Base-by-base conservation (phyloP, 805 yeast species). In the Wickerhamomyces chaumierensis region DNA sequence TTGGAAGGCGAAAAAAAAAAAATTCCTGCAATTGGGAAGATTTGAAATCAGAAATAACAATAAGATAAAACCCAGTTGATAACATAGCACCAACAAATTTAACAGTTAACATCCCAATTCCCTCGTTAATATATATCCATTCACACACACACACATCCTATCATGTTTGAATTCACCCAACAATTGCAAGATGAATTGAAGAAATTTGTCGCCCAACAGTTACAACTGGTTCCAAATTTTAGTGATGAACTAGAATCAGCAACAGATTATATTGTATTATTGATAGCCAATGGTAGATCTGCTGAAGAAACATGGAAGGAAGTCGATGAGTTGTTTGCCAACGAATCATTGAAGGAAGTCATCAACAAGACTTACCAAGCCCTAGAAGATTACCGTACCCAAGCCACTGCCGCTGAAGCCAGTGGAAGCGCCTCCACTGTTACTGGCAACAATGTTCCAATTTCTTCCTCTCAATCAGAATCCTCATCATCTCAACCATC, bases 261-360 rank as follows among this genome's bases (percentile, higher is more conserved):
- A 33, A 83, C 92, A 13, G 92, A 82, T 56, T 82, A 73, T 51
- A 75, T 82, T 40, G 69, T 77, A n/a, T 69, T 81, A 34, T 63
- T 82, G 56, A 78, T 82, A 43, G 77, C 79, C 13, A 80, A 79
- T 47, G 77, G 79, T 48, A 75, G 79, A 50, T 61, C 75, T 5
- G 71, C 79, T 12, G 67, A 64, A 15, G 81, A 77, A 38, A 78
- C 81, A 28, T 68, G 71, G 16, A 60, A 59, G 16, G 92, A 82
- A 51, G 66, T 83, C 23, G 63, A 72, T 28, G 70, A 73, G 34
- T 61, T 81, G 37, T 75, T 80, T 44, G 81, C 79, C 39, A 69
- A 72, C 4, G 73, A 73, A 6, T 73, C 80, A n/a, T 69, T 76
- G 42, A 68, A 63, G 35, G 64, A 58, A 11, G 79, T 81, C 41